Conservation (phyloP, 2,329 filamentous ascomycete species). For the Capronia epimyces region DNA sequence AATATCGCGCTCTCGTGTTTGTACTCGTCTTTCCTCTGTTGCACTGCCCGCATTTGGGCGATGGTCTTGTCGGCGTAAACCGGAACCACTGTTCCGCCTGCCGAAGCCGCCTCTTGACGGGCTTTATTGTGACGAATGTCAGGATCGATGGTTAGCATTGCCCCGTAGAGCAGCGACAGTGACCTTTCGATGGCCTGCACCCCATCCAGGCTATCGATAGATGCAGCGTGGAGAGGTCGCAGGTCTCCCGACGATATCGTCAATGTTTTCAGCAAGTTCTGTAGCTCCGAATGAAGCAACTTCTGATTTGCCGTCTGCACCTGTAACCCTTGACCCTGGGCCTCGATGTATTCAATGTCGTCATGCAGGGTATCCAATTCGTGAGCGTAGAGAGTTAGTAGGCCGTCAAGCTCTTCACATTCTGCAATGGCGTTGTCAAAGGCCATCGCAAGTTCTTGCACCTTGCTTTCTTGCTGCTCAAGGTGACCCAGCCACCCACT, state of each 20-base stretch:
- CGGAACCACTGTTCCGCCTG: constrained; percentile 36
- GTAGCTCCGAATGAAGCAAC: constrained; percentile 80
- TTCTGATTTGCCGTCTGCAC: constrained; percentile 97
- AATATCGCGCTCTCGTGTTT: constrained; percentile 69
- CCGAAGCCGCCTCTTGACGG: constrained; percentile 44
- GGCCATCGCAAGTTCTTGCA: constrained; percentile 76
- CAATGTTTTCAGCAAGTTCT: constrained; percentile 82
- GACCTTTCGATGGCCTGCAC: constrained; percentile 72
- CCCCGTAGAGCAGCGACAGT: constrained; percentile 78
- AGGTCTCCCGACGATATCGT: constrained; percentile 76
- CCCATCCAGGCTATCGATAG: constrained; percentile 64
- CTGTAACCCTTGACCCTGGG: constrained; percentile 91
- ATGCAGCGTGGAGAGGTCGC: constrained; percentile 64
- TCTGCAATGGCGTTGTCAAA: constrained; percentile 88
- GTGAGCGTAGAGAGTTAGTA: constrained; percentile 89
- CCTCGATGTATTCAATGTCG: constrained; percentile 94
- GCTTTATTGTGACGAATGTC: constrained; percentile 57
- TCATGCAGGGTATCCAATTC: constrained; percentile 94
- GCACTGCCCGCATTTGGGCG: constrained; percentile 83
- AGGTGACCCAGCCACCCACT: constrained; percentile 82
- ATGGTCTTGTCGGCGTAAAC: constrained; percentile 68
- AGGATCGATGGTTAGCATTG: constrained; percentile 89
- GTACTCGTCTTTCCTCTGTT: constrained; percentile 91
- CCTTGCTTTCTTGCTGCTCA: constrained; percentile 82
- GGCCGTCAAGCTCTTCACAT: constrained; percentile 91